Conservation (phyloP, 2,329 filamentous ascomycete species). For the Alternaria panax region DNA sequence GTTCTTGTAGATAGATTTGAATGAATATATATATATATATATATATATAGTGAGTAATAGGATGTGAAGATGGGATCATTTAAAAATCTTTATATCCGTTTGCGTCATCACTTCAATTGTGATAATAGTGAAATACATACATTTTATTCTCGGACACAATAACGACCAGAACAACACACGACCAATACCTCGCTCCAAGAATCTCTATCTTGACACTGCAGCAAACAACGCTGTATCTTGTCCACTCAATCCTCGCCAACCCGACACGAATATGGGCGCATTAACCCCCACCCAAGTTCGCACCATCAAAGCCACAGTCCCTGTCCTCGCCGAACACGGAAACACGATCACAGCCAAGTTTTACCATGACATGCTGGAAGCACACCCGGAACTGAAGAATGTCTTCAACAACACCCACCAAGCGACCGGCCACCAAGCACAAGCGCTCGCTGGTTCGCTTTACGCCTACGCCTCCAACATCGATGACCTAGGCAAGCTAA, state of each 20-base stretch:
- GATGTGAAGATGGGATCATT: not conserved
- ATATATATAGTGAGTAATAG: not conserved
- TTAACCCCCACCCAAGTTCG: slow-evolving; percentile 68
- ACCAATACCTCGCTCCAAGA: not conserved
- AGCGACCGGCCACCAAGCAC: slow-evolving; percentile 70
- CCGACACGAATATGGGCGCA: slow-evolving; percentile 37
- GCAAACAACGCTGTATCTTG: not conserved
- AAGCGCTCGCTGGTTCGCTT: slow-evolving; percentile 73
- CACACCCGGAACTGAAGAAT: slow-evolving; percentile 71
- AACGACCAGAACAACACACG: not conserved
- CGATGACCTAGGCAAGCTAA: slow-evolving; percentile 68
- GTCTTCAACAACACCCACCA: slow-evolving; percentile 78
- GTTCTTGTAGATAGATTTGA: not conserved
- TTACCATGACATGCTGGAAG: slow-evolving; percentile 72
- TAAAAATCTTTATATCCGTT: not conserved
- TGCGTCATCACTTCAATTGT: not conserved
- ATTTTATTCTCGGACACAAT: not conserved
- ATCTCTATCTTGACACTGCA: not conserved
- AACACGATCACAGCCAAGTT: slow-evolving; percentile 73
- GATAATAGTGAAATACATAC: not conserved
- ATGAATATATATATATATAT: too few species aligned
- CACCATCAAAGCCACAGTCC: slow-evolving; percentile 74
- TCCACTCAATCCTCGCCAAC: slow-evolving; percentile 5
- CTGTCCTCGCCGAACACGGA: slow-evolving; percentile 72
- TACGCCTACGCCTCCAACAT: slow-evolving; percentile 77